Evolutionary conservation across 352 stramenopile genomes (phyloP).

Genomic region (Pythium aristosporum): DNA sequence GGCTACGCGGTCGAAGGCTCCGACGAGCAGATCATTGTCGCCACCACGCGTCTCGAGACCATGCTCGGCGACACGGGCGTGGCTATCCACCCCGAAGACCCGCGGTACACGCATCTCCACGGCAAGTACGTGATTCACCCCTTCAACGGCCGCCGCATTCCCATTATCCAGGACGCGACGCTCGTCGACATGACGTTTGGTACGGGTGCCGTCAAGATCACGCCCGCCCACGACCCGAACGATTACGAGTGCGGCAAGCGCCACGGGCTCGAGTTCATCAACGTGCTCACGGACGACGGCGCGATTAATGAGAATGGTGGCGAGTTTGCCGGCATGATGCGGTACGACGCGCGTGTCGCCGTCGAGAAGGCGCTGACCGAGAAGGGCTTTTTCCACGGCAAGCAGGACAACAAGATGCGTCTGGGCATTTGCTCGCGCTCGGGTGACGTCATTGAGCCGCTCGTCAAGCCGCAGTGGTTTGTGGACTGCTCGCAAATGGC

Average conservation of each 20-base stretch:
- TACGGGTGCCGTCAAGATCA: constrained; percentile 99
- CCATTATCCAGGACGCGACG: constrained; percentile 94
- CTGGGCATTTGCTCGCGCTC: constrained; percentile 97
- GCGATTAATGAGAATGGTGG: constrained; percentile 95
- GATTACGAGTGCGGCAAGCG: constrained; percentile 99
- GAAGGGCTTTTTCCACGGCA: constrained; percentile 95
- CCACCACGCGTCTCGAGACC: constrained; percentile 98
- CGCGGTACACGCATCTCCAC: constrained; percentile 98
- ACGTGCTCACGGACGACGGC: constrained; percentile 95
- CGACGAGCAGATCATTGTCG: constrained; percentile 77
- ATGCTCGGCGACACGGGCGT: constrained; percentile 99
- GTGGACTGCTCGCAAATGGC: constrained; percentile 88
- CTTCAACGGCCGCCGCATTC: constrained; percentile 97
- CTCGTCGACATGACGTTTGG: constrained; percentile 99
- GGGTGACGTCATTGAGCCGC: constrained; percentile 98
- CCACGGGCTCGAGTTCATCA: constrained; percentile 97
- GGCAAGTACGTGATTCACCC: constrained; percentile 98
- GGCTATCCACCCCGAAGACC: constrained; percentile 98
- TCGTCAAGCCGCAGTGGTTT: constrained; percentile 99
- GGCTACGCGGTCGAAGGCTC: constrained; percentile 95
- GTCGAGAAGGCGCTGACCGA: constrained; percentile 92
- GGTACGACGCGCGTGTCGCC: constrained; percentile 86
- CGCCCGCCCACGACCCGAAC: constrained; percentile 98
- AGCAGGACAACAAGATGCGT: constrained; percentile 98
- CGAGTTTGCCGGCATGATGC: constrained; percentile 84